Evolutionary conservation across 1,139 yeast species (phyloP).

Genomic region (Yamadazyma dushanensis): DNA sequence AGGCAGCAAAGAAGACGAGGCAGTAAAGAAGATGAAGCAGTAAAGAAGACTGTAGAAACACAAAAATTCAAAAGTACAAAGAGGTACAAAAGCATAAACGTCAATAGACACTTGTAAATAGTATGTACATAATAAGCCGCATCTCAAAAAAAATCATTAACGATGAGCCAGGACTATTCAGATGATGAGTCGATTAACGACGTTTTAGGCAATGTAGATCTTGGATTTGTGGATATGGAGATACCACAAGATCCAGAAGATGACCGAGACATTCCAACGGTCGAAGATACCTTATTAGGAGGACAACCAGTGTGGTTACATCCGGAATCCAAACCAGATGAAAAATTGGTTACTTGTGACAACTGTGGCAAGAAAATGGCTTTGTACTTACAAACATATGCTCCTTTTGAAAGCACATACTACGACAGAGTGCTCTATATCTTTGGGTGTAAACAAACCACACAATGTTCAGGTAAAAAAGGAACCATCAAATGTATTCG

Average conservation of each 20-base stretch:
- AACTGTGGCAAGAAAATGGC: conserved; percentile 65
- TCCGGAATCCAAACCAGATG: conserved; percentile 55
- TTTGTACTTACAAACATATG: conserved; percentile 72
- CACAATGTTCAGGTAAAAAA: conserved; percentile 59
- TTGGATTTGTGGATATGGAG: conserved; percentile 66
- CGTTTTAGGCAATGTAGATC: conserved; percentile 34
- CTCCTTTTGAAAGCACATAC: conserved; percentile 68
- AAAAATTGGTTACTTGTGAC: conserved; percentile 56
- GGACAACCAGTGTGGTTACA: conserved; percentile 67
- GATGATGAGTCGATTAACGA: conserved; percentile 36
- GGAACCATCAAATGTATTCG: conserved; percentile 76
- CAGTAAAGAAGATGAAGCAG: too few species aligned
- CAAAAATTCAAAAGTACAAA: too few species aligned
- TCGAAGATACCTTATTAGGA: conserved; percentile 80
- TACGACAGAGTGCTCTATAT: conserved; percentile 83
- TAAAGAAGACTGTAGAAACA: too few species aligned
- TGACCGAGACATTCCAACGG: conserved; percentile 33
- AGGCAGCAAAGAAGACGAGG: too few species aligned
- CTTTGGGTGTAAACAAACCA: conserved; percentile 65
- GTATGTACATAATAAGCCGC: too few species aligned
- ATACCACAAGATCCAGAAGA: conserved; percentile 39
- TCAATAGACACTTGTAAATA: too few species aligned
- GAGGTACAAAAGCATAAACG: too few species aligned
- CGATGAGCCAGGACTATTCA: conserved; percentile 18
- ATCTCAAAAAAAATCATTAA: neutral